These are phyloP conservation scores for Porphyrellus cyaneotinctus DNA, from an alignment of 768 basidiomycete genomes.

Conservation along the genomic window DNA sequence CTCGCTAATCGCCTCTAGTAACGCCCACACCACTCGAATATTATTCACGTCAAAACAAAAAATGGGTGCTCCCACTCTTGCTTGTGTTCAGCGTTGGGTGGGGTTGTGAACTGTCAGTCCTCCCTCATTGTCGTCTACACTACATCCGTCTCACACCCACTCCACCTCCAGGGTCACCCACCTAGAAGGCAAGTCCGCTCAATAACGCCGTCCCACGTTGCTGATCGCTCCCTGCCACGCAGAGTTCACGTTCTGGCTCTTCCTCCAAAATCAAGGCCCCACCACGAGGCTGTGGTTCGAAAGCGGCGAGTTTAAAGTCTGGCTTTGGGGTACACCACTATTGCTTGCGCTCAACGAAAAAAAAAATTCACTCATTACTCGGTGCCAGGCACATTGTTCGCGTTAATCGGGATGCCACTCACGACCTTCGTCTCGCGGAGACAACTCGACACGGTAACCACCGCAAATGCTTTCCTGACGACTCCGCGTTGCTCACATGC, in stretches of 20 bases:
- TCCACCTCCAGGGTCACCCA: slow-evolving; percentile 58
- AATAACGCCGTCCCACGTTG: background rate
- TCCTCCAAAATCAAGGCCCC: slow-evolving; percentile 74
- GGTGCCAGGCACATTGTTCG: slow-evolving; percentile 53
- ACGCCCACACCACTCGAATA: slow-evolving; percentile 51
- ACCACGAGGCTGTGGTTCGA: slow-evolving; percentile 71
- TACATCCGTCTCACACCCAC: background rate
- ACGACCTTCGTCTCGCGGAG: slow-evolving; percentile 57
- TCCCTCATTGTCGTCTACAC: background rate
- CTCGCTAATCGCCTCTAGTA: slow-evolving; percentile 35
- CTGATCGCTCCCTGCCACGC: slow-evolving; percentile 6
- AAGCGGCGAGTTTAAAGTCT: slow-evolving; percentile 72
- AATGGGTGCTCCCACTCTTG: slow-evolving; percentile 64
- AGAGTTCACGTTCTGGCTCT: slow-evolving; percentile 83
- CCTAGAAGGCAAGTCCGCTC: slow-evolving; percentile 57
- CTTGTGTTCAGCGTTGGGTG: slow-evolving; percentile 71
- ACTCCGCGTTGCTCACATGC: slow-evolving; percentile 10
- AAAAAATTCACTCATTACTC: slow-evolving; percentile 12
- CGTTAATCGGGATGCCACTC: slow-evolving; percentile 69
- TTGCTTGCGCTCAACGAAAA: background rate
- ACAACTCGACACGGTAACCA: slow-evolving; percentile 52
- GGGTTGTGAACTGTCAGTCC: slow-evolving; percentile 66
- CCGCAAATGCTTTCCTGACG: background rate
- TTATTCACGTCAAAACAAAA: slow-evolving; percentile 44
- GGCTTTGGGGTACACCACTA: slow-evolving; percentile 54